Conservation (phyloP, 2,329 filamentous ascomycete species). For the Moelleriella libera region DNA sequence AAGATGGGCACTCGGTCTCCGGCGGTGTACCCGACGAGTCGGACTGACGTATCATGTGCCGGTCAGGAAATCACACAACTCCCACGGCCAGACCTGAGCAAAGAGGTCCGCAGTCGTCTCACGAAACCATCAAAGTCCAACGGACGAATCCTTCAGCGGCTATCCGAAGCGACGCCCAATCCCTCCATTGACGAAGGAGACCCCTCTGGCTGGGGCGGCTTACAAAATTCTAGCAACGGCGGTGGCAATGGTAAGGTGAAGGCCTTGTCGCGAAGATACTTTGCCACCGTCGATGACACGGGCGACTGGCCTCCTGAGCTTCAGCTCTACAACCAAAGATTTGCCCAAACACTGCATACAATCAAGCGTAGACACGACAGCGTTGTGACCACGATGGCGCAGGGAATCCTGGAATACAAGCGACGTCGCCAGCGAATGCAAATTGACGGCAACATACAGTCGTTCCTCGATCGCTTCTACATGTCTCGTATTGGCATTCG, state of each 20-base stretch:
- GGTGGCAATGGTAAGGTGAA: slow-evolving; percentile 27
- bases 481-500: slow-evolving; percentile 99
- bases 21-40: background rate
- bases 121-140: slow-evolving; percentile 45
- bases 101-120: slow-evolving; percentile 67
- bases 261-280: slow-evolving; percentile 52
- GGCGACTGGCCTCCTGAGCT: slow-evolving; percentile 89
- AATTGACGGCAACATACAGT: slow-evolving; percentile 93
- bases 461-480: slow-evolving; percentile 97
- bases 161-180: slow-evolving; percentile 77
- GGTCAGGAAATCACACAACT: slow-evolving; percentile 79
- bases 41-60: background rate
- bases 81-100: slow-evolving; percentile 59
- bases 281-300: slow-evolving; percentile 78
- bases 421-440: slow-evolving; percentile 92
- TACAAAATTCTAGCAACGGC: slow-evolving; percentile 23
- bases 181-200: slow-evolving; percentile 79
- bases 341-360: slow-evolving; percentile 74
- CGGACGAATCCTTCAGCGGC: slow-evolving; percentile 52
- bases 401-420: slow-evolving; percentile 97
- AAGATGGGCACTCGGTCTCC: slow-evolving; percentile 16
- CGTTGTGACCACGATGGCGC: slow-evolving; percentile 94
- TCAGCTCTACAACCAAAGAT: slow-evolving; percentile 84
- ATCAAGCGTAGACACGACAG: slow-evolving; percentile 95
- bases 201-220: slow-evolving; percentile 46